Evolutionary conservation across 352 stramenopile species (phyloP), one percentile per base, ranked within the genome.

Genomic region (Pythium vanterpoolii): DNA sequence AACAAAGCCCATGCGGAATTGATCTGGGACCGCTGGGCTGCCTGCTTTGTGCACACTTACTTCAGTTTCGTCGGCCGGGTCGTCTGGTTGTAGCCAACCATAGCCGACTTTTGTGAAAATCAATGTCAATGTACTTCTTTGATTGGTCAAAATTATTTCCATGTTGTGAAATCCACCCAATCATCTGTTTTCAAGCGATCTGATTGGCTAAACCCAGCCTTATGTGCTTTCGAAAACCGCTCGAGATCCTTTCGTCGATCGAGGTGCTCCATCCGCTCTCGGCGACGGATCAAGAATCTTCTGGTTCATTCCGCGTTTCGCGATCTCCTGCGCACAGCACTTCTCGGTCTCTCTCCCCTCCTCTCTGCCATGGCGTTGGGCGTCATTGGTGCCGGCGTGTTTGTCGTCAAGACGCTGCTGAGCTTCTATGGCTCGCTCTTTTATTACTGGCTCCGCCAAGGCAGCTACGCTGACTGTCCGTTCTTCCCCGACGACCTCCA

Each of bases 401-500:
- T 48, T 18, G 61, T 62, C 51, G 68, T 40, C 61, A 73, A 71
- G 53, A 71, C 80, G 68, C 69, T 93, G 28, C 61, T 89, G 49
- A 77, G 69, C 65, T 93, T 87, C 68, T 93, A 93, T 67, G 80
- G 77, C 52, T 90, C 83, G 48, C 72, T 93, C 43, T 61, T 74
- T 56, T 74, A 89, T 72, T 93, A 90, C 72, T 93, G 83, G 83
- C 57, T 90, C 65, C 79, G 82, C 61, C 70, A 79, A 52, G 83
- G 80, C 61, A 74, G 56, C 45, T 93, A 93, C 68, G 71, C 74
- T n/a, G 75, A 87, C 23, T 88, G 80, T 59, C 80, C 83, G 50
- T 93, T 90, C 71, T 93, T 93, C 71, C 50, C 54, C 27, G 72
- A 92, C 26, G 74, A 93, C 50, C 68, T 91, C 57, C 83, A 90